These are phyloP conservation scores for Scedosporium dehoogii DNA, from an alignment of 2,329 filamentous ascomycete species.

Conservation along the genomic window DNA sequence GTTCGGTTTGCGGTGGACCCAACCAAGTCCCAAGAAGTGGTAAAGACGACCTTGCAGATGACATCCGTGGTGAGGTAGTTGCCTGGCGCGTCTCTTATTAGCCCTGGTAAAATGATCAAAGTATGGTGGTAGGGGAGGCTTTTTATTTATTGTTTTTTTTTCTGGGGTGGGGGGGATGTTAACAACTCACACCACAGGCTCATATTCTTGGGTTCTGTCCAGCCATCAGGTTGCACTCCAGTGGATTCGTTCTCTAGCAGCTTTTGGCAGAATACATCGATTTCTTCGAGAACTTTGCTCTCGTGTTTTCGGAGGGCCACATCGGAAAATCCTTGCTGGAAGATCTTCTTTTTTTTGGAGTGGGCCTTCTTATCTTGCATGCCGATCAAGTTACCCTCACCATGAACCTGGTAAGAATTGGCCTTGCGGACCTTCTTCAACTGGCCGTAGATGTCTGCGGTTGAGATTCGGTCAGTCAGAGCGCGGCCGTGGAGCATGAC, in stretches of 20 bases:
- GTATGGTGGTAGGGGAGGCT: no score
- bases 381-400: neutral
- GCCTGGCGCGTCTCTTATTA: conserved; percentile 3
- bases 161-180: no score
- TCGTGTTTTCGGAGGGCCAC: neutral
- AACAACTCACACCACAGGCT: conserved; percentile 4
- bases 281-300: neutral
- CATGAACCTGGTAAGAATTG: conserved; percentile 7
- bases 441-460: conserved; percentile 5
- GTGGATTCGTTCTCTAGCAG: neutral
- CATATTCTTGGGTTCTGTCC: neutral
- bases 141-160: no score
- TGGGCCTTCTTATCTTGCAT: neutral
- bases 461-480: neutral
- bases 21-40: conserved; percentile 6
- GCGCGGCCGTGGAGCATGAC: neutral
- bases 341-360: neutral
- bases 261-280: neutral
- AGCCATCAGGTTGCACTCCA: neutral
- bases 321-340: conserved; percentile 1
- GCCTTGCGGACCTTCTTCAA: conserved; percentile 9
- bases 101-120: neutral
- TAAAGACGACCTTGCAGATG: conserved; percentile 11
- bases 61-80: conserved; percentile 8
- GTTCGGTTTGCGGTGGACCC: neutral